These are phyloP conservation scores for Boehmeria nivea DNA, from an alignment of 306 rosid genomes.

Conservation along the genomic window DNA sequence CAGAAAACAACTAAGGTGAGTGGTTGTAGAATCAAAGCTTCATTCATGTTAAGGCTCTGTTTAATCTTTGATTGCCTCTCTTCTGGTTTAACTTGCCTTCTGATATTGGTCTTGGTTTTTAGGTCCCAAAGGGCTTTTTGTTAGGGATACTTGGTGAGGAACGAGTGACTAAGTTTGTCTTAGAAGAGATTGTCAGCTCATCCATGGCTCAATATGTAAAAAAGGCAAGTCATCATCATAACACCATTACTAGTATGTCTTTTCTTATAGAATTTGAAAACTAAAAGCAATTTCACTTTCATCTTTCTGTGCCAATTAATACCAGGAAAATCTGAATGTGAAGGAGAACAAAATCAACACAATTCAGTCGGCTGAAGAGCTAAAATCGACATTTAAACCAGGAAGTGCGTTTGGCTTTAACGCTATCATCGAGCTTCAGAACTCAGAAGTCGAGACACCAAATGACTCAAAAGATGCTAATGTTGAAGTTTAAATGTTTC, in stretches of 20 bases:
- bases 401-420: slow-evolving; percentile 67
- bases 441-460: slow-evolving; percentile 23
- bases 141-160: slow-evolving; percentile 66
- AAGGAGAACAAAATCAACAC: slow-evolving; percentile 71
- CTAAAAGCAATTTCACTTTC: too few relatives aligned
- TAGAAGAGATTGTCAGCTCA: slow-evolving; percentile 76
- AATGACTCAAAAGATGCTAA: neutral
- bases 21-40: too few relatives aligned
- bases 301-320: slow-evolving; percentile 1
- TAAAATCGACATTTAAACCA: slow-evolving; percentile 45
- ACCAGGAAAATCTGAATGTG: slow-evolving; percentile 69
- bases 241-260: too few relatives aligned
- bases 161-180: slow-evolving; percentile 60
- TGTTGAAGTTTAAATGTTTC: neutral
- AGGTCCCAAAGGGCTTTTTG: slow-evolving; percentile 79
- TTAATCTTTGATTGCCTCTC: too few relatives aligned
- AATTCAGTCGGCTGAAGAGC: slow-evolving; percentile 56
- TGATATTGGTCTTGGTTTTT: slow-evolving; percentile 1
- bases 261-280: neutral
- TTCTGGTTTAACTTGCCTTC: too few relatives aligned
- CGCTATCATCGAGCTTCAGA: slow-evolving; percentile 55
- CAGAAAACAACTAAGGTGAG: too few relatives aligned
- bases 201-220: slow-evolving; percentile 62
- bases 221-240: slow-evolving; percentile 40
- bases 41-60: too few relatives aligned